Evolutionary conservation across 1,284 basidiomycete species (phyloP).

Genomic region (Ustilago vetiveriae): DNA sequence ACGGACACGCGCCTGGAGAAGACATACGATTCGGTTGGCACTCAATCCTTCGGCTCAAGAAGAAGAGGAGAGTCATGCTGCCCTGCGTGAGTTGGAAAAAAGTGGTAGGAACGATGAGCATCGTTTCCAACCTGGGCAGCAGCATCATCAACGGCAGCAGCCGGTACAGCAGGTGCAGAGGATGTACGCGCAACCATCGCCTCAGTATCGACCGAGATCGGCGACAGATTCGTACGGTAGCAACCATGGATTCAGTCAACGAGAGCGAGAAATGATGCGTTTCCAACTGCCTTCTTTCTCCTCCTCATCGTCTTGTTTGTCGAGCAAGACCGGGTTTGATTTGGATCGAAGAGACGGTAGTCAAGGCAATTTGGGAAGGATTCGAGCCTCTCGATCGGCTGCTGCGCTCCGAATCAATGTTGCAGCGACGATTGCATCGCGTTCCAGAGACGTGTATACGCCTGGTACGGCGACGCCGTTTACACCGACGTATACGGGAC

Average conservation of each 20-base stretch:
- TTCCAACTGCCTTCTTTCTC: too few relatives aligned
- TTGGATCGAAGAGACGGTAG: too few relatives aligned
- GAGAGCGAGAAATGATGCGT: neutral
- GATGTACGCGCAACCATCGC: too few relatives aligned
- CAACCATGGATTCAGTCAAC: neutral
- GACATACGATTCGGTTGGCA: slow-evolving; percentile 34
- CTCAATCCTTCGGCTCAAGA: slow-evolving; percentile 17
- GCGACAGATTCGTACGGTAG: neutral
- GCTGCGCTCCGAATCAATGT: slow-evolving; percentile 24
- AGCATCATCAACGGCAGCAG: neutral
- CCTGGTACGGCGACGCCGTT: neutral
- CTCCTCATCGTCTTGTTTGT: too few relatives aligned
- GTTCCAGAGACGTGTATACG: neutral
- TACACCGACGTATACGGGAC: slow-evolving; percentile 18
- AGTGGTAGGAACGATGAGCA: too few relatives aligned
- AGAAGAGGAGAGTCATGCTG: slow-evolving; percentile 7
- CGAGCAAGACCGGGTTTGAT: too few relatives aligned
- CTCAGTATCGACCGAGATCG: neutral
- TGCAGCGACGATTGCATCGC: too few relatives aligned
- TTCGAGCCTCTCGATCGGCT: neutral
- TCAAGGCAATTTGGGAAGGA: neutral
- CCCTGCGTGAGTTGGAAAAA: slow-evolving; percentile 5
- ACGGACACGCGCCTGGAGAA: slow-evolving; percentile 27
- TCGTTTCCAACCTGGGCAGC: too few relatives aligned
- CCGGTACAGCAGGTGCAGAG: neutral